Evolutionary conservation across 495 filamentous ascomycete species (phyloP).

Genomic region (Pyrenula aspistea): DNA sequence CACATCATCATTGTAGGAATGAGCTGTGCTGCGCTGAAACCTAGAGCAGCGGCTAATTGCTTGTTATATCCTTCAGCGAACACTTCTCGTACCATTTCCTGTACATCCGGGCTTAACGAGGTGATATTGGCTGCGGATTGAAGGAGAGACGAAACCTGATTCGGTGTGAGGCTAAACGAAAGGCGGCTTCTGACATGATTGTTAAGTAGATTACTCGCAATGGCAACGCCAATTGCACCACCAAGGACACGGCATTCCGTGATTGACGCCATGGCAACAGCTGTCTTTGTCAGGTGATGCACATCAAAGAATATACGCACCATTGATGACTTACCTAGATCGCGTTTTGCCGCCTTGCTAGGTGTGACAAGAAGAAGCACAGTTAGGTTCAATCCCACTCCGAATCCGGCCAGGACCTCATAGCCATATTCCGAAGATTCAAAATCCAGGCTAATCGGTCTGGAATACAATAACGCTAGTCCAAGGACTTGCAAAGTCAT

Average conservation of each 20-base stretch:
- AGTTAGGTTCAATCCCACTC: conserved; percentile 35
- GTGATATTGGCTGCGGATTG: conserved; percentile 6
- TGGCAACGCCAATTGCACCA: conserved; percentile 16
- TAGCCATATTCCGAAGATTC: conserved; percentile 32
- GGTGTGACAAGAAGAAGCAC: conserved; percentile 38
- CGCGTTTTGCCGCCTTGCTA: conserved; percentile 24
- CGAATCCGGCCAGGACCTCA: conserved; percentile 38
- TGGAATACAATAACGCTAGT: conserved; percentile 29
- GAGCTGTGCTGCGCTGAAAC: conserved; percentile 13
- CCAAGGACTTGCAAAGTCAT: conserved; percentile 33
- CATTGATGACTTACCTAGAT: conserved; percentile 10
- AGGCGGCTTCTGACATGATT: too few relatives aligned
- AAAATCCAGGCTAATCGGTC: conserved; percentile 10
- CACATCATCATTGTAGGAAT: conserved; percentile 2
- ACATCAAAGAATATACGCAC: too few relatives aligned
- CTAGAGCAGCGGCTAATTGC: conserved; percentile 17
- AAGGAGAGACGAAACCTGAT: conserved; percentile 11
- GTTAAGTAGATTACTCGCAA: too few relatives aligned
- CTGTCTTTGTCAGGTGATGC: too few relatives aligned
- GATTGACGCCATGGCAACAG: too few relatives aligned
- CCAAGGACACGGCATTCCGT: conserved; percentile 17
- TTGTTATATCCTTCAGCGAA: conserved; percentile 14
- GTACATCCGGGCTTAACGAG: neutral
- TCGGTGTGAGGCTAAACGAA: too few relatives aligned
- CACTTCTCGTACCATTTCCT: conserved; percentile 4